Evolutionary conservation across 805 yeast species (phyloP).

Genomic region (Myxozyma kluyveri): DNA sequence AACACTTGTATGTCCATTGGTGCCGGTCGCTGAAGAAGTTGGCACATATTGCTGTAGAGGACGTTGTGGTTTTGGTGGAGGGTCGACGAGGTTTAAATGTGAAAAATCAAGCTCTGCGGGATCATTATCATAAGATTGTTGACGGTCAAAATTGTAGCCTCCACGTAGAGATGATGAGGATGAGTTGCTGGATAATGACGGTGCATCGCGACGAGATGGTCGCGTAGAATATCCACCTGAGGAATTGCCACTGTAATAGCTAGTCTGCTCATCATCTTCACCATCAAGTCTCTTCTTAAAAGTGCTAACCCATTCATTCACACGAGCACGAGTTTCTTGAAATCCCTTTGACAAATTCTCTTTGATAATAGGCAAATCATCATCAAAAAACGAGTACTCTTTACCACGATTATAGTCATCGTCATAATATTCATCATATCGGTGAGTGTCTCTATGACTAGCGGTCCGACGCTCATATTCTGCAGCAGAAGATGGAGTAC

Average conservation of each 20-base stretch:
- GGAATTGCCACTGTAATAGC: slow-evolving; percentile 9
- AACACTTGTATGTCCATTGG: background rate
- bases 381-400: slow-evolving; percentile 38
- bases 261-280: slow-evolving; percentile 27
- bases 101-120: slow-evolving; percentile 57
- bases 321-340: slow-evolving; percentile 73
- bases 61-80: slow-evolving; percentile 41
- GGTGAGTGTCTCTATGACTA: background rate
- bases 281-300: slow-evolving; percentile 54
- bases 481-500: slow-evolving; percentile 12
- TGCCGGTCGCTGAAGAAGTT: slow-evolving; percentile 5
- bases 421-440: slow-evolving; percentile 7
- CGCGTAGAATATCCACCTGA: background rate
- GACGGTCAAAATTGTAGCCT: slow-evolving; percentile 18
- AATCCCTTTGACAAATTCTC: slow-evolving; percentile 70
- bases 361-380: slow-evolving; percentile 51
- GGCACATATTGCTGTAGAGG: slow-evolving; percentile 19
- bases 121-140: slow-evolving; percentile 50
- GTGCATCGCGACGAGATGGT: background rate
- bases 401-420: slow-evolving; percentile 8
- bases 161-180: slow-evolving; percentile 2
- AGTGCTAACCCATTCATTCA: slow-evolving; percentile 76
- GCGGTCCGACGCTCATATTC: slow-evolving; percentile 4
- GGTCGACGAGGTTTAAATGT: slow-evolving; percentile 47
- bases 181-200: background rate